A percentile compares a stretch with the other conserved stretches of the same genome.
Evolutionary conservation across 2,329 filamentous ascomycete species (phyloP).

Genomic region (Pseudogymnoascus sp.): DNA sequence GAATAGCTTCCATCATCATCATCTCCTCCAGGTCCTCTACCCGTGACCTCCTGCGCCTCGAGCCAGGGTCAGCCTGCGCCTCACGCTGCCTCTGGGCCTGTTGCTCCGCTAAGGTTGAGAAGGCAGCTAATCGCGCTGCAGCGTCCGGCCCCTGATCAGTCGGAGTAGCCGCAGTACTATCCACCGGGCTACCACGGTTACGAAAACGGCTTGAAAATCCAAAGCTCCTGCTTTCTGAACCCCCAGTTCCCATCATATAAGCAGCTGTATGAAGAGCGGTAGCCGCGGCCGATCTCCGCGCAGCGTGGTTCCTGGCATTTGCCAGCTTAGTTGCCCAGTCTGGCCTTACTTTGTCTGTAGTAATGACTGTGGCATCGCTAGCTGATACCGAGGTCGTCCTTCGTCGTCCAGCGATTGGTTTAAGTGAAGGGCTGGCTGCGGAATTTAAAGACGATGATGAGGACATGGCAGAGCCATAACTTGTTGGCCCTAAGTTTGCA

Average conservation of each 20-base stretch:
- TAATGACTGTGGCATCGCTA: constrained; percentile 76
- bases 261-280: constrained; percentile 92
- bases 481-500: constrained; percentile 40
- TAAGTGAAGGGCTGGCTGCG: constrained; percentile 15
- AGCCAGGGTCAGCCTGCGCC: constrained; percentile 22
- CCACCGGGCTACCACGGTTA: constrained; percentile 24
- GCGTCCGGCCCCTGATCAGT: constrained; percentile 17
- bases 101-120: constrained; percentile 2
- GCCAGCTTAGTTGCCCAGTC: constrained; percentile 91
- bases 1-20: constrained; percentile 97
- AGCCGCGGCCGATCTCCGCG: constrained; percentile 80
- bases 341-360: constrained; percentile 83
- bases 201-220: constrained; percentile 25
- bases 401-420: constrained; percentile 34
- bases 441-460: constrained; percentile 74
- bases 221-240: constrained; percentile 23
- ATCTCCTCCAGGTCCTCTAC: constrained; percentile 91
- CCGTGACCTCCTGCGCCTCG: constrained; percentile 42
- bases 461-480: constrained; percentile 66
- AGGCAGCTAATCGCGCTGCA: constrained; percentile 14
- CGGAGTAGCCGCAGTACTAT: constrained; percentile 25
- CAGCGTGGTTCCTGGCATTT: constrained; percentile 73
- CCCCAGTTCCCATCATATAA: constrained; percentile 66
- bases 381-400: constrained; percentile 68
- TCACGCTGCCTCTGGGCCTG: constrained; percentile 6